Evolutionary conservation across 768 basidiomycete genomes (phyloP), one percentile per base, ranked within the genome.

Genomic region (Mycena venus): DNA sequence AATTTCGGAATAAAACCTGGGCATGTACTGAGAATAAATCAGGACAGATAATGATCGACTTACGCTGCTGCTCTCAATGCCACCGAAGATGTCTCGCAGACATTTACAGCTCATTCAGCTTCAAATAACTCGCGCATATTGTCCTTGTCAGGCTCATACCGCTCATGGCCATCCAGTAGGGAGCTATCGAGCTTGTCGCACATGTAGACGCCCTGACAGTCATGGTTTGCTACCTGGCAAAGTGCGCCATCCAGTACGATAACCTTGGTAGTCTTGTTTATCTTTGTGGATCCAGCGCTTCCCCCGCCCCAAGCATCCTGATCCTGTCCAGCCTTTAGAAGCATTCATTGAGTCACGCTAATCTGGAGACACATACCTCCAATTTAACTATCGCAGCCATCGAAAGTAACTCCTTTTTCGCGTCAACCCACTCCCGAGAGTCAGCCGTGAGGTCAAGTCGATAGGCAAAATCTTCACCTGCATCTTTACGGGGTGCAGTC

Each of bases 331-430:
- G n/a, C n/a, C n/a, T n/a, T n/a, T n/a, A n/a, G n/a, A n/a, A n/a
- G n/a, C n/a, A n/a, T n/a, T n/a, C n/a, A n/a, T n/a, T n/a, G n/a
- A n/a, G n/a, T n/a, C n/a, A n/a, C n/a, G n/a, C n/a, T n/a, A n/a
- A n/a, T n/a, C n/a, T n/a, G n/a, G n/a, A n/a, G n/a, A 15, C 14
- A 61, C 62, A 23, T 36, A 64, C 62, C 44, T 64, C 44, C 1
- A 47, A 64, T 49, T 64, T 64, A 21, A 64, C 51, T 3, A 64
- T 64, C 1, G 62, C 62, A 7, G 47, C 62, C 62, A 64, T 64
- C 2, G 62, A 64, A n/a, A 64, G 62, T 12, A 19, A 21, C 29
- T 64, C 10, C 3, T 51, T 51, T 7, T 47, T 51, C 11, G 6
- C 2, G 36, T 64, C 47, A 2, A 49, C 21, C 62, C 62, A 64